Conservation (phyloP, 2,329 filamentous ascomycete genomes). For the Microsporum canis region DNA sequence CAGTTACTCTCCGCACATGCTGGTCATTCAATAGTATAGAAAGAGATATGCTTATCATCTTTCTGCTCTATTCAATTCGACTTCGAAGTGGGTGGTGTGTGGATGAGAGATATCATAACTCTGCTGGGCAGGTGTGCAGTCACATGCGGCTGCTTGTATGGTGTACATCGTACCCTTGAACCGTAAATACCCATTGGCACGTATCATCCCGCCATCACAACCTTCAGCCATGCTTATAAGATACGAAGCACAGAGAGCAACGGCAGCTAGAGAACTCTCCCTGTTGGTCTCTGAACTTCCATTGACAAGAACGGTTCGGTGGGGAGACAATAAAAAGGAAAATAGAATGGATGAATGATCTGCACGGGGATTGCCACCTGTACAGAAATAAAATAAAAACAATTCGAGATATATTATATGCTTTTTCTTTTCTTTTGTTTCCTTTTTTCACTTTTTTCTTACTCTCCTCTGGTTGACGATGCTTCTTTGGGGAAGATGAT, state of each 20-base stretch:
- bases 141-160: not conserved
- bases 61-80: too few species aligned
- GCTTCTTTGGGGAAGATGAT: not conserved
- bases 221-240: not conserved
- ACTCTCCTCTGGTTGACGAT: not conserved
- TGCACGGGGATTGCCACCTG: conserved; percentile 3
- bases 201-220: not conserved
- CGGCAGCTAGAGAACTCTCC: not conserved
- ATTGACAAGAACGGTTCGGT: not conserved
- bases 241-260: not conserved
- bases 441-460: not conserved
- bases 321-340: not conserved
- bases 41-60: too few species aligned
- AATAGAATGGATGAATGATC: not conserved
- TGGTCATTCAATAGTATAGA: too few species aligned
- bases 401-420: not conserved
- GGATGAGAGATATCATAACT: not conserved
- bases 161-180: not conserved
- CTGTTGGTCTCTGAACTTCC: not conserved
- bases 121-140: not conserved
- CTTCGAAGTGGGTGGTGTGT: too few species aligned
- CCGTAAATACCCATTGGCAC: not conserved
- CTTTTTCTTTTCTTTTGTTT: not conserved
- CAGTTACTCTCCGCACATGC: too few species aligned
- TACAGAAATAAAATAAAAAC: not conserved